These are phyloP conservation scores for Senna siamea DNA, from an alignment of 306 rosid species.

Conservation along the genomic window DNA sequence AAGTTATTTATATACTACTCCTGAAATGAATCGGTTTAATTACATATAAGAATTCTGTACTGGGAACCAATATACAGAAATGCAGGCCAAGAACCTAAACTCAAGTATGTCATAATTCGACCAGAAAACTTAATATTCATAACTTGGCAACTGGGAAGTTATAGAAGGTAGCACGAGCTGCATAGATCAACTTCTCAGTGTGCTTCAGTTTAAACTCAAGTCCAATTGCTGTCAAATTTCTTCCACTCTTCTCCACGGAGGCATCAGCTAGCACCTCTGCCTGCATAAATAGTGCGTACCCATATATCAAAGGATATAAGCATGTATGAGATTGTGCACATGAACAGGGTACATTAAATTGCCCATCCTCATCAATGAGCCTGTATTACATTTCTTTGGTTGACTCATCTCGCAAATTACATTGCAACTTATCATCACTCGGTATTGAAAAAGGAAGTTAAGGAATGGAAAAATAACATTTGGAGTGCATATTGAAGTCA, in stretches of 20 bases:
- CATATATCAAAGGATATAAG: conserved; percentile 8
- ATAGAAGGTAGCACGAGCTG: conserved; percentile 46
- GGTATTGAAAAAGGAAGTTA: too few species aligned
- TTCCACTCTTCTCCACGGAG: conserved; percentile 71
- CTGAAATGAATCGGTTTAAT: background rate
- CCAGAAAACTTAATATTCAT: conserved; percentile 30
- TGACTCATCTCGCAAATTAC: too few species aligned
- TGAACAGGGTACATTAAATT: background rate
- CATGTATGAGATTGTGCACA: background rate
- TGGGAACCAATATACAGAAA: background rate
- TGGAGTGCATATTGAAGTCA: too few species aligned
- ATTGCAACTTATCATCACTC: too few species aligned
- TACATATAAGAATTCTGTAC: background rate
- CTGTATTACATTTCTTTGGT: too few species aligned
- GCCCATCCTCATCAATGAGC: too few species aligned
- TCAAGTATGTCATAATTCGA: background rate
- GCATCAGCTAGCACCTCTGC: conserved; percentile 69
- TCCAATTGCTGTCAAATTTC: conserved; percentile 66
- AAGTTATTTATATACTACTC: background rate
- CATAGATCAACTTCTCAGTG: conserved; percentile 56
- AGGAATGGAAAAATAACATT: too few species aligned
- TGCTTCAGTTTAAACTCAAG: conserved; percentile 63
- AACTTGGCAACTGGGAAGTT: conserved; percentile 49
- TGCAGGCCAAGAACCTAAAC: background rate
- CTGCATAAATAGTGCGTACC: conserved; percentile 43